phyloP scores from a whole-genome alignment of 352 stramenopile genomes.

The Globisporangium abappressorium region DNA sequence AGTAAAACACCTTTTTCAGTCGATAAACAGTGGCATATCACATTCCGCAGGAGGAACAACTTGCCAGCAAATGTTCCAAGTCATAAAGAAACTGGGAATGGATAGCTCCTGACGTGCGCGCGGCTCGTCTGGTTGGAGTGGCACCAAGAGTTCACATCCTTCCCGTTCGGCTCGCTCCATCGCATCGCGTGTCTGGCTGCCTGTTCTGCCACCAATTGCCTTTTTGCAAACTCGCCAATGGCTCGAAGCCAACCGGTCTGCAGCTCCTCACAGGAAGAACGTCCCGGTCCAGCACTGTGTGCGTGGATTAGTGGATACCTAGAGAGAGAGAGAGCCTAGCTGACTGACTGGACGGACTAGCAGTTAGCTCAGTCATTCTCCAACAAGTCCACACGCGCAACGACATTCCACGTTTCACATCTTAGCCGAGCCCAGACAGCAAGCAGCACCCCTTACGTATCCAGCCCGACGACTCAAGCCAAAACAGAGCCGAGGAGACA shows the following conservation, averaged over 20 bases:
- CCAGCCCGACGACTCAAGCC: too few relatives aligned
- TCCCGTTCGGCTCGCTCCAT: background rate
- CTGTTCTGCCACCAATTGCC: background rate
- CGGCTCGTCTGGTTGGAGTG: background rate
- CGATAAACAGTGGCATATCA: background rate
- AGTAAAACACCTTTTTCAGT: background rate
- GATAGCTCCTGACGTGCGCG: background rate
- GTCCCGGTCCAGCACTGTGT: background rate
- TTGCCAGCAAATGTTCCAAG: background rate
- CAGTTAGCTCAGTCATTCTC: background rate
- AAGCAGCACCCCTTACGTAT: background rate
- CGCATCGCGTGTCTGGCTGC: background rate
- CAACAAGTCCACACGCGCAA: background rate
- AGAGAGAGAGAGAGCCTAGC: background rate
- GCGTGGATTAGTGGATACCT: background rate
- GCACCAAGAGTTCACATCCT: too few relatives aligned
- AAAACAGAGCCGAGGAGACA: too few relatives aligned
- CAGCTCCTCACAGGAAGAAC: background rate
- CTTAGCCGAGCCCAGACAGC: background rate
- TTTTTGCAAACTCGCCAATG: background rate
- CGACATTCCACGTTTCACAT: background rate
- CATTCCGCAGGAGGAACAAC: background rate
- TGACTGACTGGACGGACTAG: background rate
- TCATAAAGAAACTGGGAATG: background rate
- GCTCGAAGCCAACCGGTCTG: background rate